phyloP scores from a whole-genome alignment of 2,329 filamentous ascomycete genomes.

The Claviceps arundinis region DNA sequence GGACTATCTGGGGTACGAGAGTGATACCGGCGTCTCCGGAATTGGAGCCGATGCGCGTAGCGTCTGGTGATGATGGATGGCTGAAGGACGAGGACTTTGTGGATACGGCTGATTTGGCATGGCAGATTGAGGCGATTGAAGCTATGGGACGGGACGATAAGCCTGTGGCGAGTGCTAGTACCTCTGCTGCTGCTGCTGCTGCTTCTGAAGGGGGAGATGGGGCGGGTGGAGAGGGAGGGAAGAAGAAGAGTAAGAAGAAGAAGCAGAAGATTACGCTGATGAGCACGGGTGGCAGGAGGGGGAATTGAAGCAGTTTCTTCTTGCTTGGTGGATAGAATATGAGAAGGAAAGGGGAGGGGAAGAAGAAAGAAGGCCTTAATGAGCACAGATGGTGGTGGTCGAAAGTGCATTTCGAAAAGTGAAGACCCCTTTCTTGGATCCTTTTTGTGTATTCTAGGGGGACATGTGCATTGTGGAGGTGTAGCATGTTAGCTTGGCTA shows the following conservation, averaged over 20 bases:
- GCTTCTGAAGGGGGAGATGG: conserved; percentile 4
- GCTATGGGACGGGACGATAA: conserved; percentile 20
- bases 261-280: conserved; percentile 61
- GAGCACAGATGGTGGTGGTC: too few relatives aligned
- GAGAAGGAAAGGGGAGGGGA: too few relatives aligned
- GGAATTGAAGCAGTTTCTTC: conserved; percentile 16
- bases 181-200: conserved; percentile 7
- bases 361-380: too few relatives aligned
- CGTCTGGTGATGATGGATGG: conserved; percentile 62
- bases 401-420: too few relatives aligned
- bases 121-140: conserved; percentile 44
- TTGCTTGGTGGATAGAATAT: neutral
- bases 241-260: conserved; percentile 50
- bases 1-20: conserved; percentile 88
- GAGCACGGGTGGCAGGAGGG: conserved; percentile 48
- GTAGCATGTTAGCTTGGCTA: too few relatives aligned
- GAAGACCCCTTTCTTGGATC: too few relatives aligned
- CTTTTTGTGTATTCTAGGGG: too few relatives aligned
- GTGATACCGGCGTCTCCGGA: conserved; percentile 49
- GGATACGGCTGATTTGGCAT: conserved; percentile 41
- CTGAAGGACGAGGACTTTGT: conserved; percentile 68
- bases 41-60: conserved; percentile 23
- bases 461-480: too few relatives aligned
- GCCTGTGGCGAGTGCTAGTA: conserved; percentile 6
- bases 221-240: conserved; percentile 25